Evolutionary conservation across 345 rosid species (phyloP).

Genomic region (Corchorus capsularis): DNA sequence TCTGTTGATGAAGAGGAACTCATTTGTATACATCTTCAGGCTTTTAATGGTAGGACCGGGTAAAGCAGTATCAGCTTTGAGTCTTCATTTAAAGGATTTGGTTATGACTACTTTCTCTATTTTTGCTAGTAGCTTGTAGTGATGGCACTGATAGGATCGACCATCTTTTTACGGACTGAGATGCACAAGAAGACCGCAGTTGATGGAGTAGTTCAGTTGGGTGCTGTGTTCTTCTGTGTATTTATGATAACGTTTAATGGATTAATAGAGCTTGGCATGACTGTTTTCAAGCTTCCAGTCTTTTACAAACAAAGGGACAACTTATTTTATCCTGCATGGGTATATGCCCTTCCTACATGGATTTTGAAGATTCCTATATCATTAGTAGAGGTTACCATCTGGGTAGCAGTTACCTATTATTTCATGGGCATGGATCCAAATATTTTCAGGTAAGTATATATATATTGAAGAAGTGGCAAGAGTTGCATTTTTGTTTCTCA

Average conservation of each 20-base stretch:
- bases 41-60: conserved; percentile 43
- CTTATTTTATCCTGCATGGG: conserved; percentile 79
- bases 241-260: conserved; percentile 66
- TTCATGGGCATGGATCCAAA: conserved; percentile 70
- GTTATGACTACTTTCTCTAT: conserved; percentile 17
- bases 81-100: not conserved
- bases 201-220: conserved; percentile 56
- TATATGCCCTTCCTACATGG: conserved; percentile 77
- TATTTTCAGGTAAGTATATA: conserved; percentile 50
- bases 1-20: conserved; percentile 80
- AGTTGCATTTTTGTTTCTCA: not conserved
- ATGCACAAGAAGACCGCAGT: conserved; percentile 43
- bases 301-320: conserved; percentile 84
- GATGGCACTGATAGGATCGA: conserved; percentile 39
- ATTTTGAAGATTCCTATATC: conserved; percentile 73
- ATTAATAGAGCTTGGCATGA: conserved; percentile 65
- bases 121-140: conserved; percentile 38
- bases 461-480: not conserved
- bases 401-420: conserved; percentile 64
- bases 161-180: conserved; percentile 64
- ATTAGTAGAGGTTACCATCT: conserved; percentile 60
- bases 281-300: conserved; percentile 73
- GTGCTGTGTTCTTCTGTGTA: conserved; percentile 65
- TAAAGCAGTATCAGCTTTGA: not conserved
- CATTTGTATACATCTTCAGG: conserved; percentile 71